Evolutionary conservation across 257 asterid genomes (phyloP).

Genomic region (Lantana camara): DNA sequence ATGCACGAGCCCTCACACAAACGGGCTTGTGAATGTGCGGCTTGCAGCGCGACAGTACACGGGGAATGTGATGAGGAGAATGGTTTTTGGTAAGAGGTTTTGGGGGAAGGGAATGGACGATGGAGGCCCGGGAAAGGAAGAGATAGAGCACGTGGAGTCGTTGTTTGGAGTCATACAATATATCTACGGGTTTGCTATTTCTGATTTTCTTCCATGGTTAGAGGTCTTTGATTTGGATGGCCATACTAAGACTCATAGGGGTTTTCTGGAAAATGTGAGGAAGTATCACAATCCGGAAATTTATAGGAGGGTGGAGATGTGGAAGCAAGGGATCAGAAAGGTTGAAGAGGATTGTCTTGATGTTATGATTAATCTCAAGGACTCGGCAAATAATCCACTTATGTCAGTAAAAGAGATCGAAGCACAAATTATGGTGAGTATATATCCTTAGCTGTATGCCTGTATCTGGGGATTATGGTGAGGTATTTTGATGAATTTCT

Average conservation of each 20-base stretch:
- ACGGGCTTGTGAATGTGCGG: slow-evolving; percentile 18
- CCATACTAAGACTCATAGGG: not conserved
- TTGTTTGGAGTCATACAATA: not conserved
- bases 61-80: slow-evolving; percentile 17
- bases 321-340: slow-evolving; percentile 22
- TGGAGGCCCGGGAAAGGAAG: slow-evolving; percentile 19
- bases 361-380: slow-evolving; percentile 25
- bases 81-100: slow-evolving; percentile 12
- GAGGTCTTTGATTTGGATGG: not conserved
- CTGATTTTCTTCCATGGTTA: slow-evolving; percentile 3
- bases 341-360: slow-evolving; percentile 28
- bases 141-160: slow-evolving; percentile 20
- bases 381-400: slow-evolving; percentile 5
- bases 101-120: slow-evolving; percentile 20
- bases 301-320: slow-evolving; percentile 19
- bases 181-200: slow-evolving; percentile 12
- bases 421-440: slow-evolving; percentile 11
- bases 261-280: not conserved
- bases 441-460: too few relatives aligned
- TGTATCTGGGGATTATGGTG: too few relatives aligned
- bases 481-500: too few relatives aligned
- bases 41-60: not conserved
- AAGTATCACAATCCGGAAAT: slow-evolving; percentile 25
- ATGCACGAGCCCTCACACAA: not conserved
- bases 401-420: slow-evolving; percentile 23